A percentile compares a stretch with the other conserved stretches of the same genome.
Conservation (phyloP, 1,284 basidiomycete genomes). For the Fomitopsis pinicola region DNA sequence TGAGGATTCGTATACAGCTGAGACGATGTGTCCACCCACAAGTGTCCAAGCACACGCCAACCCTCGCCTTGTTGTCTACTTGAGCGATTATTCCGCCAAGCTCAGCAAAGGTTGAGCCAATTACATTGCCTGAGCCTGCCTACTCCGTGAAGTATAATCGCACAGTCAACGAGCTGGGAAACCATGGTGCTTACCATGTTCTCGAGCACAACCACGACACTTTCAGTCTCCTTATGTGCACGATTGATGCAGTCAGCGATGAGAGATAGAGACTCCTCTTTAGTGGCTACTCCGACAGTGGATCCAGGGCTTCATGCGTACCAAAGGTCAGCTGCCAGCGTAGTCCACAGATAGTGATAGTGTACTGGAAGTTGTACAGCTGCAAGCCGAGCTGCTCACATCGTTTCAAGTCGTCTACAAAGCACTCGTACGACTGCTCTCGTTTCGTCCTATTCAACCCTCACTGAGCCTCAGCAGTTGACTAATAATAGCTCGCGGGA, state of each 20-base stretch:
- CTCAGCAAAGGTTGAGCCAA: slow-evolving; percentile 72
- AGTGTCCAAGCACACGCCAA: slow-evolving; percentile 85
- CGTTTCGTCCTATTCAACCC: slow-evolving; percentile 54
- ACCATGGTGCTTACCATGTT: slow-evolving; percentile 61
- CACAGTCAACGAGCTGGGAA: background rate
- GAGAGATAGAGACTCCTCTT: slow-evolving; percentile 56
- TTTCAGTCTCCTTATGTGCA: slow-evolving; percentile 66
- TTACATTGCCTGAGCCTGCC: slow-evolving; percentile 79
- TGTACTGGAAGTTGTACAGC: slow-evolving; percentile 85
- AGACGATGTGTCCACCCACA: slow-evolving; percentile 40
- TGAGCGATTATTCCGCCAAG: slow-evolving; percentile 64
- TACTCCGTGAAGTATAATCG: slow-evolving; percentile 23
- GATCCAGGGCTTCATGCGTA: slow-evolving; percentile 65
- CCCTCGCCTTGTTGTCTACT: slow-evolving; percentile 72
- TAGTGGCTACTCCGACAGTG: slow-evolving; percentile 64
- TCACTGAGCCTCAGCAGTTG: too few relatives aligned
- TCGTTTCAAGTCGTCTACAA: slow-evolving; percentile 79
- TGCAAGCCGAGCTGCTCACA: slow-evolving; percentile 75
- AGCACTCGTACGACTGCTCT: slow-evolving; percentile 75
- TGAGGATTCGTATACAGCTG: background rate
- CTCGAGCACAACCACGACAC: slow-evolving; percentile 71
- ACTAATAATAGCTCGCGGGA: background rate
- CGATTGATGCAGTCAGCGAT: slow-evolving; percentile 76
- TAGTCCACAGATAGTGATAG: slow-evolving; percentile 10
- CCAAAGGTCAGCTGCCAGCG: background rate